Evolutionary conservation across 78 protist genomes (phyloP), one percentile per base, ranked within the genome.

Genomic region (Dictyostelium brefeldianum): DNA sequence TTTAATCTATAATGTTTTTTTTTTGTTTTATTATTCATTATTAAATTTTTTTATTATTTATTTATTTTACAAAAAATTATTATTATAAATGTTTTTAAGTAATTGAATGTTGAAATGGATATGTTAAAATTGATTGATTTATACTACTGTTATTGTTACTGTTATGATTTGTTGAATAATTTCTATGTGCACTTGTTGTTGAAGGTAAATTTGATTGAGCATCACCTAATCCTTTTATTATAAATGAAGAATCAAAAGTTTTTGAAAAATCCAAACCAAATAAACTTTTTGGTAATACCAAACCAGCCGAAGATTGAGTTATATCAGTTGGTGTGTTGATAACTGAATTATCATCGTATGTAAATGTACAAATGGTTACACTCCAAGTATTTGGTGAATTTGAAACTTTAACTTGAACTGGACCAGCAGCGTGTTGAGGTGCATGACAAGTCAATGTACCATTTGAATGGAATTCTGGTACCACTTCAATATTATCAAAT

Each of bases 401-500:
- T 8, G 77, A 75, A 12, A 95, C 97, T n/a, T 81, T 77, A 20
- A 95, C 95, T 5, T 74, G 57, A 10, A 89, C 94, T 12, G 47
- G 41, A 27, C 97, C 97, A 6, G 95, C 91, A n/a, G 90, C 65
- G 59, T 95, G 97, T 47, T 78, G 81, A 10, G 97, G 97, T 46
- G 97, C 82, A 73, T 75, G 51, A 51, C 95, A 89, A 9, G 83
- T 5, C 64, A 95, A 56, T 1, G 97, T 95, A 31, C 94, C 92
- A 36, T 46, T 56, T 15, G 91, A 79, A 36, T 77, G 87, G 56
- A 90, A 95, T 47, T 74, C 80, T 43, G 97, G 97, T 25, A 51
- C 29, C 0, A 95, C 95, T 50, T 95, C 97, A 47, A 79, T 47
- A 57, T 82, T 89, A 36, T 78, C 97, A 53, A 95, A 95, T 10